Evolutionary conservation across 2,329 filamentous ascomycete species (phyloP), one percentile per base, ranked within the genome.

Genomic region (Curvularia lunata): DNA sequence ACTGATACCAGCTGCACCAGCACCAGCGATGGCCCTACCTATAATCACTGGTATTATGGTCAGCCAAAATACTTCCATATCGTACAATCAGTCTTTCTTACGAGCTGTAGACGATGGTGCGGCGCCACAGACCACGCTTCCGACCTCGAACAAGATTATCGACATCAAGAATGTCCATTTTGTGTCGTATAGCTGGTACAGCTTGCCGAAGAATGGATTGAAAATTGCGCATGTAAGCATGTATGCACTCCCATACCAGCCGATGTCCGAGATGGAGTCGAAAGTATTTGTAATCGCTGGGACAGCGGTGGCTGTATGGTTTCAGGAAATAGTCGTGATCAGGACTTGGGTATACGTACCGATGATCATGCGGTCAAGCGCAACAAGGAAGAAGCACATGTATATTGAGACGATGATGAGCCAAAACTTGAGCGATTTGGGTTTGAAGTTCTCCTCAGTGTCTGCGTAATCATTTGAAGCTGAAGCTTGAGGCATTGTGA

Each of bases 11-110:
- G 80, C 80, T 3, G 75, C 73, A 1, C 81, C 81, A 0, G 82
- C 59, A 9, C 82, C 82, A 13, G 80, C 75, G n/a, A 84, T 69
- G 0, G 80, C 80, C 46, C 82, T 71, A 0, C 82, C 82, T 25
- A 82, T 65, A 52, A 84, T 82, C 25, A 84, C 54, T 58, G 25
- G 10, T 10, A 5, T 28, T 4, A 19, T 16, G 27, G 25, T 58
- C 10, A 55, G 28, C 7, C 10, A 19, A 7, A 7, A n/a, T 12
- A 18, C 18, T 28, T 30, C 7, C 9, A 16, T 13, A 18, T 4
- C 21, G 12, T 9, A 8, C 10, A 16, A 18, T 12, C 21, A 32
- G 19, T 27, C 28, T 13, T 13, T 27, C 19, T 43, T 41, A 61
- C 55, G 68, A 7, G 78, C 75, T 4, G 57, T 69, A 13, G 77